Base-by-base conservation (phyloP, 768 basidiomycete genomes). In the Nidularia pulvinata region DNA sequence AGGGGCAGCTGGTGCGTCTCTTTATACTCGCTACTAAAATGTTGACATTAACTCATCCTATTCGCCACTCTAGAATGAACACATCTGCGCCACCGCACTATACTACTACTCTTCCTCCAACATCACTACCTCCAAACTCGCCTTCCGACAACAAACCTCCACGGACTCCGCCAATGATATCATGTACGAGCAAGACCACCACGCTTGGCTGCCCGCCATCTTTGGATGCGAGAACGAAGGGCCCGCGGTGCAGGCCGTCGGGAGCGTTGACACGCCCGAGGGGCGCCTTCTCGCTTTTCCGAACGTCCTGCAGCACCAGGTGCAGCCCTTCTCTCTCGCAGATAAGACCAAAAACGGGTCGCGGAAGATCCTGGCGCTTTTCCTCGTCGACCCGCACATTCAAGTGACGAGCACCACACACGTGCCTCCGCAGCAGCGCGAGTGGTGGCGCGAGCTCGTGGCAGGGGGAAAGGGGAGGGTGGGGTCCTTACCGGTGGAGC, bases 271-370 rank as follows among this genome's bases (percentile, higher is more conserved):
- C 7, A 72, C 76, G 5, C 59, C 59, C 1, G 65, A 70, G 49
- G 71, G 70, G 1, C 65, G 77, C 6, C 60, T 70, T 11, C 56
- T 78, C 42, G 70, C 69, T 0, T 78, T 76, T 58, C 77, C 76
- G 1, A 78, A 77, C 55, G 59, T 74, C 48, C 64, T 72, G 33
- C 76, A 76, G 51, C 75, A 79, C 55, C 67, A 61, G 22, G 72
- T 78, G 4, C 55, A 57, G 34, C 66, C 74, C 14, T 80, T 77
- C 60, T 54, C 60, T 44, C 68, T 78, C 7, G 56, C 52, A 4
- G 73, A 79, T 55, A 30, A 30, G 25, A 30, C 25, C 25, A 30
- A 30, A 4, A 30, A 30, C 25, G 25, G 25, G 25, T 30, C 4
- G 25, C 25, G 25, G 3, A 30, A 30, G 25, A 30, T 30, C 25